These are phyloP conservation scores for Cyclotella cryptica DNA, from an alignment of 108 stramenopile species.

Conservation along the genomic window DNA sequence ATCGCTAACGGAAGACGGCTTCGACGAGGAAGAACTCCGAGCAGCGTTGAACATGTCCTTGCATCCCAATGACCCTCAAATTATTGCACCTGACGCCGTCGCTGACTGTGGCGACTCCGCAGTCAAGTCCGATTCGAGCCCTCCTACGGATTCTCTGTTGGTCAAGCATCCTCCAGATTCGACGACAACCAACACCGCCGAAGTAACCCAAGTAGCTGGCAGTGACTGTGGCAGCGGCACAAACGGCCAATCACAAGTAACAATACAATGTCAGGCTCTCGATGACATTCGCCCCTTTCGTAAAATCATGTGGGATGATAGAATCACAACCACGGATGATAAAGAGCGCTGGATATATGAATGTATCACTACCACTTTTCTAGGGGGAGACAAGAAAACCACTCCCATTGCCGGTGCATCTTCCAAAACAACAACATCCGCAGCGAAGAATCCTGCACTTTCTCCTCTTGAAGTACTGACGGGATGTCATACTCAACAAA, in stretches of 20 bases:
- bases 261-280: background rate
- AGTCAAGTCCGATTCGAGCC: too few species aligned
- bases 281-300: constrained; percentile 12
- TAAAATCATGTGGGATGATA: constrained; percentile 61
- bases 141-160: background rate
- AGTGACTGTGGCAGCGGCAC: background rate
- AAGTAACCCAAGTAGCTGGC: background rate
- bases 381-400: constrained; percentile 2
- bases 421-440: background rate
- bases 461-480: constrained; percentile 38
- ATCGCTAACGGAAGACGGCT: constrained; percentile 28
- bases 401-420: background rate
- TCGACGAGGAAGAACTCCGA: constrained; percentile 61
- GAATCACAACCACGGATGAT: constrained; percentile 63
- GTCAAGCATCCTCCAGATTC: background rate
- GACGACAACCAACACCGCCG: background rate
- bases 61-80: constrained; percentile 19
- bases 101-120: too few species aligned
- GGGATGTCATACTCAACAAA: background rate
- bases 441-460: background rate
- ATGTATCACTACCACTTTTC: constrained; percentile 41
- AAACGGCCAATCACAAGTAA: background rate
- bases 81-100: background rate
- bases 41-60: constrained; percentile 55
- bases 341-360: constrained; percentile 75